These are phyloP conservation scores for Didymella lethalis DNA, from an alignment of 2,329 filamentous ascomycete genomes.

Conservation along the genomic window DNA sequence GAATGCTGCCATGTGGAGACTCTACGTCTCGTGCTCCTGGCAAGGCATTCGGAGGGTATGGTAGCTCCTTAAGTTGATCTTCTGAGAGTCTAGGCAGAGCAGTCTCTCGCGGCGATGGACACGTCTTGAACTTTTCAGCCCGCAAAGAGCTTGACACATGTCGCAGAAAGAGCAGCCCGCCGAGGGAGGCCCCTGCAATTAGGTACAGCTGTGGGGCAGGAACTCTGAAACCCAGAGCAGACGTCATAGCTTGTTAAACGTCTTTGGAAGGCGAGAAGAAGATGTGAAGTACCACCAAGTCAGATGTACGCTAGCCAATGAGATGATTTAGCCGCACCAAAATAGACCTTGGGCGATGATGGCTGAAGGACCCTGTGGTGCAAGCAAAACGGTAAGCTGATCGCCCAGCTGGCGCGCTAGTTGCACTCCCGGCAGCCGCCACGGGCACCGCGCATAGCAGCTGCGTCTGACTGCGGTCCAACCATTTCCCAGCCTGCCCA, in stretches of 20 bases:
- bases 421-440: conserved; percentile 12
- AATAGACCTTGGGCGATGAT: conserved; percentile 22
- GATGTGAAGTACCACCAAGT: conserved; percentile 13
- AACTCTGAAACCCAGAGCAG: conserved; percentile 25
- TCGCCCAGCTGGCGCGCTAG: conserved; percentile 18
- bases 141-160: conserved; percentile 31
- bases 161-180: conserved; percentile 34
- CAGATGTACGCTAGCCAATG: conserved; percentile 27
- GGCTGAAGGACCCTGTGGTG: conserved; percentile 12
- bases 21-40: conserved; percentile 73
- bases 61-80: conserved; percentile 37
- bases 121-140: conserved; percentile 24
- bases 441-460: conserved; percentile 10
- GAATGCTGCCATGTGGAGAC: conserved; percentile 73
- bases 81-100: conserved; percentile 37
- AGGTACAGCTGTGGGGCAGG: conserved; percentile 30
- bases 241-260: conserved; percentile 21
- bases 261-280: conserved; percentile 23
- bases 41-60: conserved; percentile 74
- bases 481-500: background rate
- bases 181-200: conserved; percentile 40
- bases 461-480: background rate
- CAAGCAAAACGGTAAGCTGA: conserved; percentile 10
- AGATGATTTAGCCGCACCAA: conserved; percentile 24
- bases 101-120: conserved; percentile 41